Conservation (phyloP, 148 eudicot genomes). For the Heliosperma pusillum region DNA sequence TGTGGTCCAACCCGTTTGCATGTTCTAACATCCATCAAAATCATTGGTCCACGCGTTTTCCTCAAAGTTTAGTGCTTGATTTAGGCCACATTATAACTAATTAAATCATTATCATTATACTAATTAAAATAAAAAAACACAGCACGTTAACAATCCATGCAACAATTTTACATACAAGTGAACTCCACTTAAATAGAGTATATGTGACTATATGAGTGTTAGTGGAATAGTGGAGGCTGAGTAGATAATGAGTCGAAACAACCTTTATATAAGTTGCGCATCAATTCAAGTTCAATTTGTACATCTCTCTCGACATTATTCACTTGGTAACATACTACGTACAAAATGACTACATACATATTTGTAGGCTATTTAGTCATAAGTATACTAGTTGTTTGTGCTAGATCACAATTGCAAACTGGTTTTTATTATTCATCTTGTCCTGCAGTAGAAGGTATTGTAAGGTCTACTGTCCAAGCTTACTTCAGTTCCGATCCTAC, state of each 20-base stretch:
- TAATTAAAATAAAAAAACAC: background rate
- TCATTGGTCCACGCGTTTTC: constrained; percentile 23
- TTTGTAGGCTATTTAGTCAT: constrained; percentile 13
- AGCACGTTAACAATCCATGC: background rate
- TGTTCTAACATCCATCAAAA: background rate
- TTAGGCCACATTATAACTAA: background rate
- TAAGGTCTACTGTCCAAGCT: constrained; percentile 51
- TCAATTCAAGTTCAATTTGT: background rate
- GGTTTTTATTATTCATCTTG: constrained; percentile 49
- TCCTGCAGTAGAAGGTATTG: constrained; percentile 45
- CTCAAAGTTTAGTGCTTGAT: constrained; percentile 19
- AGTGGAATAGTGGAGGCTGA: background rate
- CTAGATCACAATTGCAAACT: constrained; percentile 38
- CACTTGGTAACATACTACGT: background rate
- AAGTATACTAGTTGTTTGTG: background rate
- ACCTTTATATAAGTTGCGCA: background rate
- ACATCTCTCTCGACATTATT: background rate
- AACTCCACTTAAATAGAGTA: background rate
- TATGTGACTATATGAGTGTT: no score
- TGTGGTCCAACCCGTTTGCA: no score
- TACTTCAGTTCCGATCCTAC: constrained; percentile 50
- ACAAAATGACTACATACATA: constrained; percentile 9
- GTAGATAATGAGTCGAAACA: background rate
- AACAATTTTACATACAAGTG: background rate
- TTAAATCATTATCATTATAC: background rate